Evolutionary conservation across 768 basidiomycete species (phyloP).

Genomic region (Strobilomyces dryophilus): DNA sequence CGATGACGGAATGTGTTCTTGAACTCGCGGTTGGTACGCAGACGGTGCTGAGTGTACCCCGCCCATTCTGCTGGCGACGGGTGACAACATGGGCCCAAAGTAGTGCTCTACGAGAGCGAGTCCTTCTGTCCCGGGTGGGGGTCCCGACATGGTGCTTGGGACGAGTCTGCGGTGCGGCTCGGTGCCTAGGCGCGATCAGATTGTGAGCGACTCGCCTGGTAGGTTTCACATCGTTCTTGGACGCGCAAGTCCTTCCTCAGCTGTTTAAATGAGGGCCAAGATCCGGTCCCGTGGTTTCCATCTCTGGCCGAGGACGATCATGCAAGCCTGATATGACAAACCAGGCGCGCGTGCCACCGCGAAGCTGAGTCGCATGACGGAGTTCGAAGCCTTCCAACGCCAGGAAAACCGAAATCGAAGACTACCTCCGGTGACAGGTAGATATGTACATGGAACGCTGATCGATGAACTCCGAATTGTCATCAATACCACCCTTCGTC

Average conservation of each 20-base stretch:
- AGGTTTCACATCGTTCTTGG: no score
- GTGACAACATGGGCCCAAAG: neutral
- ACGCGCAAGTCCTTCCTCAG: no score
- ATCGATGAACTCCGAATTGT: neutral
- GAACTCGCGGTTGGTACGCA: neutral
- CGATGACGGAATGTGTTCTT: neutral
- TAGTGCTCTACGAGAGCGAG: neutral
- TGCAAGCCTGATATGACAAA: neutral
- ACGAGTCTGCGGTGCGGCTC: neutral
- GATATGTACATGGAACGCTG: no score
- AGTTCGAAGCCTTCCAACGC: no score
- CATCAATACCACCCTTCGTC: neutral
- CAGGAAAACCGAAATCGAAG: no score
- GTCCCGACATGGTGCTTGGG: neutral
- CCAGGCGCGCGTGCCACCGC: no score
- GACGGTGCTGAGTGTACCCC: neutral
- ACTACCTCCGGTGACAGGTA: no score
- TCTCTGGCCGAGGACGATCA: no score
- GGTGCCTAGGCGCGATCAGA: no score
- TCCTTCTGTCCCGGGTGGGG: neutral
- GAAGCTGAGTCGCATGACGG: no score
- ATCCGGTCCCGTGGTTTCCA: neutral
- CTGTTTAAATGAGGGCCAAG: neutral
- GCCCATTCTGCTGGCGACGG: neutral
- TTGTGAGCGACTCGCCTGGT: no score